Conservation (phyloP, 345 rosid species). For the Gynandropsis gynandra region DNA sequence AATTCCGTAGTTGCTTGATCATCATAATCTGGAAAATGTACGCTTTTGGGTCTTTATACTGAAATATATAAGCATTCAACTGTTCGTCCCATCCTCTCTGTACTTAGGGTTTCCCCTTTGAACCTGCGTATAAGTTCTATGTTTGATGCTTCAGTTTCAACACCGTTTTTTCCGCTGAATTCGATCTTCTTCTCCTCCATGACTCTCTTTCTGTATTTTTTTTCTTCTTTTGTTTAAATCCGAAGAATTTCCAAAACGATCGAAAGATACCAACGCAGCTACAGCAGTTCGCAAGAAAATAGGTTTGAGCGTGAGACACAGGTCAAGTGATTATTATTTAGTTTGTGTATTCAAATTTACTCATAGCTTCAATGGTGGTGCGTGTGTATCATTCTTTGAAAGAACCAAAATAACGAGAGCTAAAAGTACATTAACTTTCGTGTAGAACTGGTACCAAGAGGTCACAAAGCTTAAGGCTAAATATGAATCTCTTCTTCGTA, state of each 20-base stretch:
- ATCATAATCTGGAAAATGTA: not conserved
- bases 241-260: constrained; percentile 53
- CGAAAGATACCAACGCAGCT: constrained; percentile 64
- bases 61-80: constrained; percentile 1
- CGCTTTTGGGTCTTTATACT: not conserved
- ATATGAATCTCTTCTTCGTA: constrained; percentile 72
- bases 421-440: not conserved
- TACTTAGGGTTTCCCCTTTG: constrained; percentile 23
- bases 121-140: constrained; percentile 40
- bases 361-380: no score
- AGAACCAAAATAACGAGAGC: no score
- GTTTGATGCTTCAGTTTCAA: not conserved
- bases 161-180: not conserved
- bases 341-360: not conserved
- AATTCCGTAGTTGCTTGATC: constrained; percentile 12
- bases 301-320: constrained; percentile 55
- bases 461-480: constrained; percentile 63
- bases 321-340: constrained; percentile 30
- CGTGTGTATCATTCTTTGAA: no score
- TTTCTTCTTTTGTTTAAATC: constrained; percentile 6
- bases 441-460: constrained; percentile 77
- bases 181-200: not conserved
- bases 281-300: constrained; percentile 48
- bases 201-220: no score
- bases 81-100: not conserved